Conservation (phyloP, 495 filamentous ascomycete species). For the Platismatia glauca region DNA sequence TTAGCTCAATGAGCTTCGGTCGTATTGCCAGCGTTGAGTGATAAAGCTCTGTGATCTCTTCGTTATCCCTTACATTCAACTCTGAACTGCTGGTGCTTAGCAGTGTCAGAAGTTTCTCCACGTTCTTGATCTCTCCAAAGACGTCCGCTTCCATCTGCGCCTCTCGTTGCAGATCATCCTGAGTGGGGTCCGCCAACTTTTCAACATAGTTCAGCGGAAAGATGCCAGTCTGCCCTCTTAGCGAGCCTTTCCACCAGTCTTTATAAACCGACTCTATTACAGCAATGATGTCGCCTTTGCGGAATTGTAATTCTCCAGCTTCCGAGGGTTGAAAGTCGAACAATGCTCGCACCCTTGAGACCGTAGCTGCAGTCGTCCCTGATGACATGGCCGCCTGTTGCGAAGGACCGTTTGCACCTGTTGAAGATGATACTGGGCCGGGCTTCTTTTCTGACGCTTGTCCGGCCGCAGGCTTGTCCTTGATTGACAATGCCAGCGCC, state of each 20-base stretch:
- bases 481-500: constrained; percentile 83
- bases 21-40: constrained; percentile 89
- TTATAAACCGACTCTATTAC: constrained; percentile 97
- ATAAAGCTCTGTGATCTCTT: constrained; percentile 88
- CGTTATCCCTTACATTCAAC: constrained; percentile 76
- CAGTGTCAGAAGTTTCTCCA: constrained; percentile 89
- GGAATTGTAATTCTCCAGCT: constrained; percentile 87
- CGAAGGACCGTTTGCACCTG: constrained; percentile 34
- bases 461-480: constrained; percentile 54
- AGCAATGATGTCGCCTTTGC: constrained; percentile 94
- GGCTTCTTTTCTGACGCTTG: constrained; percentile 28
- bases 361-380: constrained; percentile 90
- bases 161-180: constrained; percentile 88
- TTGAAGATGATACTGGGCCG: constrained; percentile 29
- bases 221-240: constrained; percentile 91
- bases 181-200: constrained; percentile 88
- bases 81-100: constrained; percentile 91
- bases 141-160: constrained; percentile 97
- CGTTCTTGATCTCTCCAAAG: constrained; percentile 97
- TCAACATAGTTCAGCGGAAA: constrained; percentile 99
- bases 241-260: constrained; percentile 97
- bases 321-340: constrained; percentile 94
- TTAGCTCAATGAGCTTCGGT: constrained; percentile 94
- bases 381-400: constrained; percentile 41
- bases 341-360: constrained; percentile 85